Evolutionary conservation across 2,329 filamentous ascomycete species (phyloP).

Genomic region (Sarocladium strictum): DNA sequence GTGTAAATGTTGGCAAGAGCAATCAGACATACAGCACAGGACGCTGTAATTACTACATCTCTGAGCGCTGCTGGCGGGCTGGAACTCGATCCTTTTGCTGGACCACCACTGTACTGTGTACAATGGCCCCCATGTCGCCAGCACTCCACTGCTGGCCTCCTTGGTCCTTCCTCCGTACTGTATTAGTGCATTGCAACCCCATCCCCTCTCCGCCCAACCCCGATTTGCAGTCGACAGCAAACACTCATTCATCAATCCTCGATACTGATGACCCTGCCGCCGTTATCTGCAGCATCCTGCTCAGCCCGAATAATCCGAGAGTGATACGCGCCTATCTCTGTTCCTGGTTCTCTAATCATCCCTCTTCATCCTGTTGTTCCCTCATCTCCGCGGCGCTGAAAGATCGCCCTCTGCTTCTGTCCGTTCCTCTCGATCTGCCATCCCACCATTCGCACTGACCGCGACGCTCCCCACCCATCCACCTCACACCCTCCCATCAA

Average conservation of each 20-base stretch:
- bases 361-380: too few species aligned
- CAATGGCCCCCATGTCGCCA: not conserved
- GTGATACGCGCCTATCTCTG: not conserved
- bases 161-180: not conserved
- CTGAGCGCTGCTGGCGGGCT: too few species aligned
- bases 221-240: conserved; percentile 1
- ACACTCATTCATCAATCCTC: not conserved
- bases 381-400: not conserved
- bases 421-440: not conserved
- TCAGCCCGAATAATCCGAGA: not conserved
- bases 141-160: not conserved
- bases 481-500: not conserved
- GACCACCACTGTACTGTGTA: too few species aligned
- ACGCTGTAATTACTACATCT: too few species aligned
- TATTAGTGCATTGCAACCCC: too few species aligned
- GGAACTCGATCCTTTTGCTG: too few species aligned
- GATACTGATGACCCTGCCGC: not conserved
- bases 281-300: not conserved
- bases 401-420: not conserved
- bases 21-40: too few species aligned
- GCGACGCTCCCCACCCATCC: conserved; percentile 1
- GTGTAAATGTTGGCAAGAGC: too few species aligned
- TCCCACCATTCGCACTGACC: conserved; percentile 3
- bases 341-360: not conserved
- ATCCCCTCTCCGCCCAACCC: not conserved